Base-by-base conservation (phyloP, 768 basidiomycete genomes). In the Mycena metata region DNA sequence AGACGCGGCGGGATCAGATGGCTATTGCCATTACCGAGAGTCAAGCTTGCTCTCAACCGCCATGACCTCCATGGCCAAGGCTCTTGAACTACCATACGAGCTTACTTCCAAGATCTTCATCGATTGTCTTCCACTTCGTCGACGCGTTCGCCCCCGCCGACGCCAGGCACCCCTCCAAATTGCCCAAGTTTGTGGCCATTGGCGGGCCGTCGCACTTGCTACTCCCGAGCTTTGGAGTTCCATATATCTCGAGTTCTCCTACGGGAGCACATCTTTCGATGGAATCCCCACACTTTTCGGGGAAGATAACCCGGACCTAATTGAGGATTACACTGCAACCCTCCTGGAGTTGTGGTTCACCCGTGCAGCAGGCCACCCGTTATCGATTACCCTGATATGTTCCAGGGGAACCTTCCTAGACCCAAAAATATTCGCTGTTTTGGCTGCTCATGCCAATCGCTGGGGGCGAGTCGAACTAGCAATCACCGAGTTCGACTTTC, bases 341-440 rank as follows among this genome's bases (percentile, higher is more conserved):
- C 64, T 65, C 9, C 8, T 58, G 45, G 55, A 50, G 8, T 26
- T 65, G 36, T 65, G 64, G 64, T 43, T 65, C n/a, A 19, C 64
- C 2, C 54, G 64, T 3, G 33, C 64, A 1, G 46, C 35, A 3
- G 26, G 26, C 17, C 39, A 39, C 15, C 64, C 63, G 17, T 17
- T 65, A 9, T 65, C 64, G 1, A 65, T 65, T 17, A 35, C 64
- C 1, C 21, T 65, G 15, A 24, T 30, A 21, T 56, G 63, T 21
- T 21, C 35, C 10, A 12, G 24, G 35, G n/a, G 17, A 7, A 26
- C 13, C 5, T 12, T 6, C 5, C 45, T 64, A 17, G 19, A 42
- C 11, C 15, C 13, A 42, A 2, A 11, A 23, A 8, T 64, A 6
- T 13, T 64, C 9, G 21, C 0, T 0, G 33, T 23, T 2, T 19